These are phyloP conservation scores for Raffaelea albimanens DNA, from an alignment of 2,329 filamentous ascomycete genomes.

Conservation along the genomic window DNA sequence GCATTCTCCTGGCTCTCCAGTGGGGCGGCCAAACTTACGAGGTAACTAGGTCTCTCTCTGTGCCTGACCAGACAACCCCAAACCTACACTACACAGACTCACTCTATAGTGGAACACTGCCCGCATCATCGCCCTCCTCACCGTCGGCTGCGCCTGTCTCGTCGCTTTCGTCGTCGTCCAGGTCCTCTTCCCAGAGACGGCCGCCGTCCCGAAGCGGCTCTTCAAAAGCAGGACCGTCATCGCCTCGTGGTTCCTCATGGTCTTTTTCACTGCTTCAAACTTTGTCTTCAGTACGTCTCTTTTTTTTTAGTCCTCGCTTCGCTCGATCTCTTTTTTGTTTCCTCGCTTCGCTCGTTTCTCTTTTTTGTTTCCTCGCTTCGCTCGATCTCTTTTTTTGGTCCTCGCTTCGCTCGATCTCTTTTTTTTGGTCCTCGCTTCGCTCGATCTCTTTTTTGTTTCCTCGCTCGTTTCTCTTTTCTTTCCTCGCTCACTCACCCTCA, in stretches of 20 bases:
- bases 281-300: slow-evolving; percentile 1
- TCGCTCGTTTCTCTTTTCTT: too few relatives aligned
- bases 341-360: too few relatives aligned
- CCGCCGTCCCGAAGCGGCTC: slow-evolving; percentile 30
- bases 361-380: neutral
- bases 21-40: slow-evolving; percentile 24
- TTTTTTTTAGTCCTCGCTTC: neutral
- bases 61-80: too few relatives aligned
- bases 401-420: too few relatives aligned
- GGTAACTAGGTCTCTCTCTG: neutral
- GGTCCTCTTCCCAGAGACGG: slow-evolving; percentile 22
- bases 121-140: slow-evolving; percentile 24
- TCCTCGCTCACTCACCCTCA: neutral
- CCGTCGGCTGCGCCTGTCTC: slow-evolving; percentile 21
- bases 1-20: slow-evolving; percentile 30
- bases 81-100: too few relatives aligned
- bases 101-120: slow-evolving; percentile 11
- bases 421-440: too few relatives aligned
- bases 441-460: neutral
- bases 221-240: slow-evolving; percentile 23
- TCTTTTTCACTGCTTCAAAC: neutral
- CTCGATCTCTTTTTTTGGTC: neutral
- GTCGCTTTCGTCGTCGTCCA: slow-evolving; percentile 22
- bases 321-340: too few relatives aligned
- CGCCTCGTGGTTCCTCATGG: neutral